phyloP scores from a whole-genome alignment of 495 filamentous ascomycete genomes.

The Aspergillus homomorphus region DNA sequence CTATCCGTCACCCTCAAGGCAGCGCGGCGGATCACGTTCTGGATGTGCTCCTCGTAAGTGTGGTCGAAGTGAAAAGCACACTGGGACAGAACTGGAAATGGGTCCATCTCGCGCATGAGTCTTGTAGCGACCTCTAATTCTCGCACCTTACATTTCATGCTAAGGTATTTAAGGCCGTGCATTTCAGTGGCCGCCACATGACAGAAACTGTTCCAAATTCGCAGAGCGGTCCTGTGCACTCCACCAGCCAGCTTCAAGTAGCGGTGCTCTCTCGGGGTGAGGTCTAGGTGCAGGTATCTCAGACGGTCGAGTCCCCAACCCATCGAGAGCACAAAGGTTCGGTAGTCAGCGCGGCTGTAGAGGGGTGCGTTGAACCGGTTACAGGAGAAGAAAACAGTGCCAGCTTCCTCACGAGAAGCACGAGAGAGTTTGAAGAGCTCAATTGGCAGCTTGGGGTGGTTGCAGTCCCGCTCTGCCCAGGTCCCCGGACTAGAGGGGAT shows the following conservation, averaged over 20 bases:
- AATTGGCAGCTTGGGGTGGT: slow-evolving; percentile 21
- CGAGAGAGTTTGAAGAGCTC: slow-evolving; percentile 17
- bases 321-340: slow-evolving; percentile 13
- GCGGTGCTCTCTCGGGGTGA: slow-evolving; percentile 19
- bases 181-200: slow-evolving; percentile 10
- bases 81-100: slow-evolving; percentile 17
- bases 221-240: slow-evolving; percentile 16
- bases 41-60: slow-evolving; percentile 15
- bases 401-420: slow-evolving; percentile 14
- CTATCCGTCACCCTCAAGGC: slow-evolving; percentile 20
- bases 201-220: slow-evolving; percentile 24
- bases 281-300: slow-evolving; percentile 22
- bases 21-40: slow-evolving; percentile 16
- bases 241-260: slow-evolving; percentile 11
- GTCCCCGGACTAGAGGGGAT: neutral
- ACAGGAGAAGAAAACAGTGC: slow-evolving; percentile 13
- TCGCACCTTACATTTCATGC: slow-evolving; percentile 23
- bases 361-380: slow-evolving; percentile 22
- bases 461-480: slow-evolving; percentile 11
- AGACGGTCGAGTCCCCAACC: slow-evolving; percentile 14
- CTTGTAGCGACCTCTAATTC: slow-evolving; percentile 17
- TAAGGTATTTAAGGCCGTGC: slow-evolving; percentile 19
- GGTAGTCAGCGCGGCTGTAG: slow-evolving; percentile 13
- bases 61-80: slow-evolving; percentile 24
- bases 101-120: slow-evolving; percentile 18